Percentiles rank a stretch among this genome's conserved stretches.
phyloP scores from a whole-genome alignment of 352 stramenopile genomes.

The Pythium phragmitis region DNA sequence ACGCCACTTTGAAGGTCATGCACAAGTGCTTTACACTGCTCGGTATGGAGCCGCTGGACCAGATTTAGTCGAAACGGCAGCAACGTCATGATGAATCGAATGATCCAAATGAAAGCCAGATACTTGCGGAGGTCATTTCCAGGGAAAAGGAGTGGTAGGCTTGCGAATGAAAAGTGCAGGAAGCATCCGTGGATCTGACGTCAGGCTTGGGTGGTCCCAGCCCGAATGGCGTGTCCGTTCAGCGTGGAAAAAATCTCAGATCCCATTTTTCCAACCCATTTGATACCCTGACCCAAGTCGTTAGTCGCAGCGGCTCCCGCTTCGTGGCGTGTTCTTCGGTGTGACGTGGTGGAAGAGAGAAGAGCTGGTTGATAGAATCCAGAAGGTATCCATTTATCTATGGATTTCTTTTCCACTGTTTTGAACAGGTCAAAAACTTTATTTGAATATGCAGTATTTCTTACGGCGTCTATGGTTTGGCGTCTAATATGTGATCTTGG shows the following conservation, averaged over 20 bases:
- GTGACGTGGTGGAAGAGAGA: slow-evolving; percentile 10
- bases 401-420: not conserved
- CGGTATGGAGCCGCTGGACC: slow-evolving; percentile 92
- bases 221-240: not conserved
- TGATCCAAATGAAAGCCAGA: not conserved
- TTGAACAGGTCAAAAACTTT: not conserved
- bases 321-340: slow-evolving; percentile 5
- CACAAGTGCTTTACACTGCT: slow-evolving; percentile 91
- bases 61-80: slow-evolving; percentile 54
- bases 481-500: slow-evolving; percentile 7
- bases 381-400: not conserved
- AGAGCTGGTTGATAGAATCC: not conserved
- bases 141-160: not conserved
- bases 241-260: slow-evolving; percentile 5
- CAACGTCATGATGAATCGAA: not conserved
- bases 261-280: not conserved
- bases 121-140: not conserved
- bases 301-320: not conserved
- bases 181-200: not conserved
- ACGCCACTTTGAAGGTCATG: slow-evolving; percentile 96
- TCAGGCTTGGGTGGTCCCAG: not conserved
- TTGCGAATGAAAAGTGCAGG: not conserved
- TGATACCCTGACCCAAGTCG: not conserved
- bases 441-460: slow-evolving; percentile 9
- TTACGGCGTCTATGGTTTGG: slow-evolving; percentile 11